These are phyloP conservation scores for Debaryomycetaceae sp. DNA, from an alignment of 1,139 yeast genomes.

Conservation along the genomic window DNA sequence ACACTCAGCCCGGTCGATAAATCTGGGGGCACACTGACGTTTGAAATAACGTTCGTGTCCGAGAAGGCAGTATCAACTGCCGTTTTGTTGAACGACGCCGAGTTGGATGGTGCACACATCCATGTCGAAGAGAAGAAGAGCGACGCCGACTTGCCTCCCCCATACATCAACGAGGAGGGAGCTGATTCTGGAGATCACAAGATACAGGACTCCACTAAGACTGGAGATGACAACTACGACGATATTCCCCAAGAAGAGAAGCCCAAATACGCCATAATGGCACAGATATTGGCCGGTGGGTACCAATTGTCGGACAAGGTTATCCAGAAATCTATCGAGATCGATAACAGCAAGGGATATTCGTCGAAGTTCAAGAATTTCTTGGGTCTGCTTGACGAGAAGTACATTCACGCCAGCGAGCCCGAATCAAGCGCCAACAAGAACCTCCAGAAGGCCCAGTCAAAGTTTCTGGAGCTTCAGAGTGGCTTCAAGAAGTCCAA, in stretches of 20 bases:
- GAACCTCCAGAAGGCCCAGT: slow-evolving; percentile 14
- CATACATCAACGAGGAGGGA: slow-evolving; percentile 8
- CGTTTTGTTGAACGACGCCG: slow-evolving; percentile 67
- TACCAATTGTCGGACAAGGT: slow-evolving; percentile 64
- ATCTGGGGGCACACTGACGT: slow-evolving; percentile 29
- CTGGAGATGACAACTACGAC: slow-evolving; percentile 34
- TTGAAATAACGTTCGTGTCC: slow-evolving; percentile 53
- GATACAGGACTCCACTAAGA: slow-evolving; percentile 18
- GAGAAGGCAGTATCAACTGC: slow-evolving; percentile 74
- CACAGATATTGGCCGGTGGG: slow-evolving; percentile 73
- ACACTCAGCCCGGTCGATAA: slow-evolving; percentile 35
- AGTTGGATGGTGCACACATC: slow-evolving; percentile 57
- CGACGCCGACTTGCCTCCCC: slow-evolving; percentile 7
- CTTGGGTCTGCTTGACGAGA: slow-evolving; percentile 51
- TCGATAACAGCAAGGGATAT: slow-evolving; percentile 65
- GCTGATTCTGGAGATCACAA: slow-evolving; percentile 20
- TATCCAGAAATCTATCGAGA: slow-evolving; percentile 54
- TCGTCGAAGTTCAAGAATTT: slow-evolving; percentile 56
- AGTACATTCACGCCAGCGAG: slow-evolving; percentile 56
- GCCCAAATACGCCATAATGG: slow-evolving; percentile 73
- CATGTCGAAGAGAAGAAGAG: slow-evolving; percentile 36
- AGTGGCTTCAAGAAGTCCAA: slow-evolving; percentile 10
- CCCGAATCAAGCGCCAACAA: slow-evolving; percentile 25
- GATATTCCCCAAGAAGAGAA: slow-evolving; percentile 74
- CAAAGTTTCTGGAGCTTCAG: slow-evolving; percentile 5